phyloP scores from a whole-genome alignment of 1,284 basidiomycete genomes.

The Meira miltonrushii region DNA sequence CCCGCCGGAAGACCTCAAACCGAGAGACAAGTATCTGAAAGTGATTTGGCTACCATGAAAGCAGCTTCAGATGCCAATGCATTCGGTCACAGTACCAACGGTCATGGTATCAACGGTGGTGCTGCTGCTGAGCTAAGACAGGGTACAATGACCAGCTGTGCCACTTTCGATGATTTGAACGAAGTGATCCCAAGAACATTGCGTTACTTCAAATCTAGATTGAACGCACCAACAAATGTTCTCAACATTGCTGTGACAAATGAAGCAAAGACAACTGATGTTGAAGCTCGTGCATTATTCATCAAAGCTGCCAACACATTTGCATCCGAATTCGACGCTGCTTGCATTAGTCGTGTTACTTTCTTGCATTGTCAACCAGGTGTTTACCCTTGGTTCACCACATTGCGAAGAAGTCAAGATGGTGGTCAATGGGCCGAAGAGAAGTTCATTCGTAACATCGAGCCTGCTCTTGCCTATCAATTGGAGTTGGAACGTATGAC shows the following conservation, averaged over 20 bases:
- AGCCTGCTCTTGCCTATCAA: slow-evolving; percentile 97
- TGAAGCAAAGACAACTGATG: slow-evolving; percentile 71
- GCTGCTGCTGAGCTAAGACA: slow-evolving; percentile 32
- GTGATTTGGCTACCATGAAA: slow-evolving; percentile 42
- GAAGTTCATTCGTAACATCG: slow-evolving; percentile 93
- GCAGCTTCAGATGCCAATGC: slow-evolving; percentile 27
- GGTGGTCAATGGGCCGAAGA: slow-evolving; percentile 83
- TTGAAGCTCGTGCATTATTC: slow-evolving; percentile 71
- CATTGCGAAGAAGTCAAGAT: slow-evolving; percentile 63
- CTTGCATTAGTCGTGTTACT: slow-evolving; percentile 85
- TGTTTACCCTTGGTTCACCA: slow-evolving; percentile 91
- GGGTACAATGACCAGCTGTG: slow-evolving; percentile 50
- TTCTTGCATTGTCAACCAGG: slow-evolving; percentile 85
- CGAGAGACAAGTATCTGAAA: slow-evolving; percentile 47
- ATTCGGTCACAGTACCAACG: too few relatives aligned
- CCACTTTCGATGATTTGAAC: slow-evolving; percentile 32
- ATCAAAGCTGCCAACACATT: slow-evolving; percentile 70
- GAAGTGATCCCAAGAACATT: slow-evolving; percentile 39
- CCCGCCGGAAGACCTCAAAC: slow-evolving; percentile 55
- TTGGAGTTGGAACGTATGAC: slow-evolving; percentile 92
- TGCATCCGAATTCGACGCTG: slow-evolving; percentile 62
- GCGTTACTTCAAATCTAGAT: slow-evolving; percentile 29
- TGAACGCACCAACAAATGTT: slow-evolving; percentile 57
- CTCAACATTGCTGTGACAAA: slow-evolving; percentile 67
- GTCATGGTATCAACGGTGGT: neutral